Base-by-base conservation (phyloP, 345 rosid genomes). In the Bruguiera parviflora region DNA sequence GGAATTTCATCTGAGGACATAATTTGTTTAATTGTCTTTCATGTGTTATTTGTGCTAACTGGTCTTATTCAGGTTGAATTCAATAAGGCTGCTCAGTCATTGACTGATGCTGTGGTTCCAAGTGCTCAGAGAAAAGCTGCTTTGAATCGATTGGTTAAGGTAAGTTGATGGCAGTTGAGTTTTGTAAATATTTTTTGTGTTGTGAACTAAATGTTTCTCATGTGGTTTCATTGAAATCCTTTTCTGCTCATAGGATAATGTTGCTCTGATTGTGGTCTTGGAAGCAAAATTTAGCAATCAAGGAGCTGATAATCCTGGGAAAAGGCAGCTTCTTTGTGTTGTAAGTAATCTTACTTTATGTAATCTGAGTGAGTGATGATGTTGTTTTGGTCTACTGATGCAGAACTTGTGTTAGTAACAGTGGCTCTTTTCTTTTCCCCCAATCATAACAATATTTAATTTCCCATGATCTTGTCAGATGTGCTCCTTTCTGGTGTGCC, bases 31-130 rank as follows among this genome's bases (percentile, higher is more conserved):
- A 43, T 19, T 11, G 49, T 43, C 18, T 43, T 13, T 43, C 19
- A 11, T 43, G 49, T 2, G 57, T 5, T 5, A 6, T 53, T 6
- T 53, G 57, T 53, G 15, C 55, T 33, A 7, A 39, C 11, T 63
- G 61, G 35, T 58, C 49, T 53, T 67, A 16, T 77, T 75, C 81
- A 95, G 99, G 99, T 95, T 84, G 99, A 95, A 70, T 95, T 95
- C 79, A 95, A 92, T 71, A 95, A 90, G 78, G 99, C 99, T 80
- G 97, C 99, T 28, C 99, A 95, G 77, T 95, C 99, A 65, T 80
- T 95, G 85, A 92, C 98, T 5, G 99, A 92, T 66, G 97, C 91
- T 60, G 79, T 87, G 47, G 86, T 92, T 66, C 98, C 92, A 76
- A 76, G 80, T 75, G 69, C 87, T 28, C 98, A 95, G 82, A 90